phyloP scores from a whole-genome alignment of 768 basidiomycete genomes.

The Tricholoma sp. region DNA sequence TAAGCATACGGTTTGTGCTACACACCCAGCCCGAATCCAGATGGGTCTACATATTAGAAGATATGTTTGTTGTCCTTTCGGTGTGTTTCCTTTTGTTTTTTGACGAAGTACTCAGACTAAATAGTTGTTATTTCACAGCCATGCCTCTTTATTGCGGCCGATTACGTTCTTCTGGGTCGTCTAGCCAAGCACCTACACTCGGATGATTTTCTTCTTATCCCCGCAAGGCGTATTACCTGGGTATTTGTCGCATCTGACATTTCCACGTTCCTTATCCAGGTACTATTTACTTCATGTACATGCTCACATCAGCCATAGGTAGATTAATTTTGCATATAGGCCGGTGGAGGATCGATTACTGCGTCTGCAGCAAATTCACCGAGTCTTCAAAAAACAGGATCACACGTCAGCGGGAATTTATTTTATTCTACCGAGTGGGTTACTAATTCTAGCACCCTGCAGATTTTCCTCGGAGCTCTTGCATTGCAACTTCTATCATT shows the following conservation, averaged over 20 bases:
- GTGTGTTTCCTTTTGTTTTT: constrained; percentile 24
- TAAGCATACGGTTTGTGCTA: constrained; percentile 51
- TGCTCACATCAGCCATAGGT: neutral
- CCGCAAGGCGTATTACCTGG: constrained; percentile 44
- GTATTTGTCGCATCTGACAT: constrained; percentile 63
- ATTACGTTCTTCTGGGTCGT: constrained; percentile 63
- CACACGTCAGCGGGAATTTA: constrained; percentile 26
- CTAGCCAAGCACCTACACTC: constrained; percentile 46
- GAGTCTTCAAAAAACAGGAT: constrained; percentile 22
- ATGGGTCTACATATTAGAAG: constrained; percentile 49
- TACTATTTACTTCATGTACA: constrained; percentile 13
- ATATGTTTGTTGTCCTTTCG: constrained; percentile 57
- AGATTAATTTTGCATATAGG: constrained; percentile 21
- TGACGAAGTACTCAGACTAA: neutral
- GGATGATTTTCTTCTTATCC: constrained; percentile 44
- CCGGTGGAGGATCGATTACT: constrained; percentile 43
- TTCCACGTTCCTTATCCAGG: constrained; percentile 64
- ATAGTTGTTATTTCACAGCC: constrained; percentile 34
- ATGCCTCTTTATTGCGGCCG: constrained; percentile 69
- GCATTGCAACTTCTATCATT: constrained; percentile 53
- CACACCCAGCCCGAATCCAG: constrained; percentile 48
- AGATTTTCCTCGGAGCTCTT: constrained; percentile 56
- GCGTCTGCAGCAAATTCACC: constrained; percentile 30
- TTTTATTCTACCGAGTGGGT: neutral
- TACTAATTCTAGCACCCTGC: neutral